A percentile compares a stretch with the other conserved stretches of the same genome.
phyloP scores from a whole-genome alignment of 352 stramenopile genomes.

The Albugo candida region DNA sequence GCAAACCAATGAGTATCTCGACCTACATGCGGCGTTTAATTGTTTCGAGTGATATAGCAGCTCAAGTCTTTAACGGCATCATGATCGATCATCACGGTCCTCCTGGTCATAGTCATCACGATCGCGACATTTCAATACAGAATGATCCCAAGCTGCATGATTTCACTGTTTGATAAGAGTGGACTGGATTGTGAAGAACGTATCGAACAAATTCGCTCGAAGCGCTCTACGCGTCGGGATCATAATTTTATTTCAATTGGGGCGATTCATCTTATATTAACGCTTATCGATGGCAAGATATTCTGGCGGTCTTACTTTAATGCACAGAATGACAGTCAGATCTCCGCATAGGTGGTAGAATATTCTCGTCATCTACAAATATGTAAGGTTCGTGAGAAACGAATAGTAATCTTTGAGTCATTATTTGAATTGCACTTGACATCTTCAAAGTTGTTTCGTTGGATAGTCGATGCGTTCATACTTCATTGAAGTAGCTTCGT shows the following conservation, averaged over 20 bases:
- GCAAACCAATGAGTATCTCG: slow-evolving; percentile 68
- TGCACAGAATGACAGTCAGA: too few relatives aligned
- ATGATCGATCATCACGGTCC: slow-evolving; percentile 72
- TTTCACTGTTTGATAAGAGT: slow-evolving; percentile 78
- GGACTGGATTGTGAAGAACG: slow-evolving; percentile 64
- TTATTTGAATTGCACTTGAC: too few relatives aligned
- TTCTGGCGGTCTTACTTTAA: too few relatives aligned
- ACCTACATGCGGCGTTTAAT: slow-evolving; percentile 92
- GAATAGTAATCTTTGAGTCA: too few relatives aligned
- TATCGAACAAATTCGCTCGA: slow-evolving; percentile 48
- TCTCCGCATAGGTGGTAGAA: too few relatives aligned
- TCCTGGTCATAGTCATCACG: slow-evolving; percentile 55
- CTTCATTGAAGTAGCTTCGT: too few relatives aligned
- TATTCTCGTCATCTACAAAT: too few relatives aligned
- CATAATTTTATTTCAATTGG: slow-evolving; percentile 84
- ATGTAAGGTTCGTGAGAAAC: too few relatives aligned
- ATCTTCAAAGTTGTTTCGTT: too few relatives aligned
- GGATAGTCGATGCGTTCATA: too few relatives aligned
- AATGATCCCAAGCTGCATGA: slow-evolving; percentile 72
- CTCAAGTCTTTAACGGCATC: slow-evolving; percentile 73
- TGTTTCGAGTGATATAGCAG: slow-evolving; percentile 58
- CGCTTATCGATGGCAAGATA: slow-evolving; percentile 75
- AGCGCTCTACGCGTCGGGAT: slow-evolving; percentile 48
- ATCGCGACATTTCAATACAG: slow-evolving; percentile 64
- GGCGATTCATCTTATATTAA: slow-evolving; percentile 86